Percentiles rank a stretch among this genome's conserved stretches.
These are phyloP conservation scores for Ceratocystis variospora DNA, from an alignment of 2,329 filamentous ascomycete genomes.

Conservation along the genomic window DNA sequence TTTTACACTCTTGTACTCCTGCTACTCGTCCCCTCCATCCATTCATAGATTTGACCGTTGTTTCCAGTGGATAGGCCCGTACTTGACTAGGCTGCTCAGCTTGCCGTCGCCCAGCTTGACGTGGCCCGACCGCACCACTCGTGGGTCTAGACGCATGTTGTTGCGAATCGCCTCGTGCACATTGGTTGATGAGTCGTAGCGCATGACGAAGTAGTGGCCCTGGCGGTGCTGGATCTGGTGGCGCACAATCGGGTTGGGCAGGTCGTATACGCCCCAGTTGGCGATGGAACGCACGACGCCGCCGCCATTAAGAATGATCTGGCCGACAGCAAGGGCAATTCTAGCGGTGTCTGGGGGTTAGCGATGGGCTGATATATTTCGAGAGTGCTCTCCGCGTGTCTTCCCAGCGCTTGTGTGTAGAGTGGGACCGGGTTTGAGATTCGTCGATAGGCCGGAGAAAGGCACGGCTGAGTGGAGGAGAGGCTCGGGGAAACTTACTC, in stretches of 20 bases:
- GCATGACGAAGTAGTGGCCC: slow-evolving; percentile 96
- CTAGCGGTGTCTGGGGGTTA: slow-evolving; percentile 32
- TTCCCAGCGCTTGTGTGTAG: too few species aligned
- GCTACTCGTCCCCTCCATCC: not conserved
- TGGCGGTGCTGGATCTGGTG: slow-evolving; percentile 71
- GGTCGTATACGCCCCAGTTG: slow-evolving; percentile 89
- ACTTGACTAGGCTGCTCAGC: slow-evolving; percentile 37
- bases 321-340: slow-evolving; percentile 75
- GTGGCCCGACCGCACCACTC: slow-evolving; percentile 74
- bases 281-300: slow-evolving; percentile 84
- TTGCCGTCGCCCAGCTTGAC: slow-evolving; percentile 67
- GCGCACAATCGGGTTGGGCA: slow-evolving; percentile 65
- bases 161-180: slow-evolving; percentile 63
- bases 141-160: slow-evolving; percentile 71
- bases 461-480: not conserved
- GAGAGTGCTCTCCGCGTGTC: too few species aligned
- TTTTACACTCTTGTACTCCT: not conserved
- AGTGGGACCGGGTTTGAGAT: slow-evolving; percentile 12
- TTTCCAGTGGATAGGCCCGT: slow-evolving; percentile 39
- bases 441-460: not conserved
- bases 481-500: slow-evolving; percentile 48
- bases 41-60: not conserved
- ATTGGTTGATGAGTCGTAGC: slow-evolving; percentile 66
- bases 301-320: slow-evolving; percentile 64
- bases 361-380: too few species aligned